These are phyloP conservation scores for Daldinia concentrica DNA, from an alignment of 495 filamentous ascomycete genomes.

Conservation along the genomic window DNA sequence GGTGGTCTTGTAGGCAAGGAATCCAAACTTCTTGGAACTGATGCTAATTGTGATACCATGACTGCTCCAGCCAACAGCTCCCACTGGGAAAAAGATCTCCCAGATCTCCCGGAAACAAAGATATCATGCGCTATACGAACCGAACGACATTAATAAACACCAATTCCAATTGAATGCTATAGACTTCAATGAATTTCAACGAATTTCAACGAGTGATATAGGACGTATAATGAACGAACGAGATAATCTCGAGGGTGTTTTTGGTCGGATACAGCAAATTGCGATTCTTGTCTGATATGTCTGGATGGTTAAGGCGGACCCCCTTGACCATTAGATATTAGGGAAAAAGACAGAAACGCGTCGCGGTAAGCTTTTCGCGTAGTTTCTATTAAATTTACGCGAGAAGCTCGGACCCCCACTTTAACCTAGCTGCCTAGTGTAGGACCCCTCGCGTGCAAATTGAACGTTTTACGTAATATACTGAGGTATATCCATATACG, in stretches of 20 bases:
- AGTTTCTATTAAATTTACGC: conserved; percentile 20
- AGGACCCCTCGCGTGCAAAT: background rate
- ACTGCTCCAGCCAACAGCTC: conserved; percentile 48
- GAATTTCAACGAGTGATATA: conserved; percentile 2
- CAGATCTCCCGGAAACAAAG: conserved; percentile 1
- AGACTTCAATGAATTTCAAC: background rate
- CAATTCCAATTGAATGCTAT: conserved; percentile 13
- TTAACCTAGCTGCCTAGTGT: conserved; percentile 5
- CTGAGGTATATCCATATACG: background rate
- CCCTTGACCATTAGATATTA: conserved; percentile 26
- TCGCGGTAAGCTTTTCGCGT: conserved; percentile 37
- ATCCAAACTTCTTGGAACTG: conserved; percentile 54
- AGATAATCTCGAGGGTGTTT: background rate
- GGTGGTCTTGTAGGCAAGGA: conserved; percentile 61
- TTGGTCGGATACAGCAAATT: conserved; percentile 12
- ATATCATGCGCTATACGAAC: conserved; percentile 34
- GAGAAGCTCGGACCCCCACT: conserved; percentile 39
- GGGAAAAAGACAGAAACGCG: conserved; percentile 31
- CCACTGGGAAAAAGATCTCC: conserved; percentile 26
- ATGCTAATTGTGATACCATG: conserved; percentile 57
- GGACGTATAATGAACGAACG: conserved; percentile 5
- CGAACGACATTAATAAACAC: conserved; percentile 11
- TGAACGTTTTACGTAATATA: background rate
- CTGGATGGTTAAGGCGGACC: conserved; percentile 1
- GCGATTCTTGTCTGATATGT: conserved; percentile 17